Percentiles rank a stretch among this genome's conserved stretches.
These are phyloP conservation scores for Flagelloscypha sp. DNA, from an alignment of 768 basidiomycete genomes.

Conservation along the genomic window DNA sequence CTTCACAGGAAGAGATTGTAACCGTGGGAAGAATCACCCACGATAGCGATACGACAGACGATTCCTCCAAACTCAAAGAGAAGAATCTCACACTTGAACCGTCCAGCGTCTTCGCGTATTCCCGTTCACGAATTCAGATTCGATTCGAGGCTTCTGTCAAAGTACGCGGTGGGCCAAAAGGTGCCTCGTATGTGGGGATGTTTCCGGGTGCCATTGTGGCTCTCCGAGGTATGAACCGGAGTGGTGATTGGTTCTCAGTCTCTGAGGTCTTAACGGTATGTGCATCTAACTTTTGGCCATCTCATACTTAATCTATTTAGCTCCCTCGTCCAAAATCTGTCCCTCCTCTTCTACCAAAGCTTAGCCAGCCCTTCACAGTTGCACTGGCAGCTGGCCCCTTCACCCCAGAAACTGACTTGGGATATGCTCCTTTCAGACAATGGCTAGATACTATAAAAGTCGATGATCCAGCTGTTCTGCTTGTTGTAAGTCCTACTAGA, in stretches of 20 bases:
- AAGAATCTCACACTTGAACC: constrained; percentile 72
- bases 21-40: constrained; percentile 69
- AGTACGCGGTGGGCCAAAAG: constrained; percentile 55
- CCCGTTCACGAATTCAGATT: constrained; percentile 60
- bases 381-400: constrained; percentile 82
- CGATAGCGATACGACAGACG: constrained; percentile 51
- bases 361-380: constrained; percentile 37
- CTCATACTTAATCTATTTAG: neutral
- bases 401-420: constrained; percentile 69
- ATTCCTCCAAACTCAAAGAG: constrained; percentile 61
- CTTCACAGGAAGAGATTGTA: constrained; percentile 48
- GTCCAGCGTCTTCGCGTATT: constrained; percentile 64
- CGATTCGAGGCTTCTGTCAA: constrained; percentile 60
- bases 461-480: constrained; percentile 63
- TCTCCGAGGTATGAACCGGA: constrained; percentile 83
- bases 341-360: constrained; percentile 50
- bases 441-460: constrained; percentile 55
- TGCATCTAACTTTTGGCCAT: constrained; percentile 7
- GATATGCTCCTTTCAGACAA: constrained; percentile 61
- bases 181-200: constrained; percentile 58
- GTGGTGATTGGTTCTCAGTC: constrained; percentile 80
- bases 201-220: constrained; percentile 89
- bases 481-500: constrained; percentile 66
- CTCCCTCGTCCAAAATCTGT: constrained; percentile 1
- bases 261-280: constrained; percentile 76